phyloP scores from a whole-genome alignment of 108 stramenopile species.

The Cylindrotheca fusiformis region DNA sequence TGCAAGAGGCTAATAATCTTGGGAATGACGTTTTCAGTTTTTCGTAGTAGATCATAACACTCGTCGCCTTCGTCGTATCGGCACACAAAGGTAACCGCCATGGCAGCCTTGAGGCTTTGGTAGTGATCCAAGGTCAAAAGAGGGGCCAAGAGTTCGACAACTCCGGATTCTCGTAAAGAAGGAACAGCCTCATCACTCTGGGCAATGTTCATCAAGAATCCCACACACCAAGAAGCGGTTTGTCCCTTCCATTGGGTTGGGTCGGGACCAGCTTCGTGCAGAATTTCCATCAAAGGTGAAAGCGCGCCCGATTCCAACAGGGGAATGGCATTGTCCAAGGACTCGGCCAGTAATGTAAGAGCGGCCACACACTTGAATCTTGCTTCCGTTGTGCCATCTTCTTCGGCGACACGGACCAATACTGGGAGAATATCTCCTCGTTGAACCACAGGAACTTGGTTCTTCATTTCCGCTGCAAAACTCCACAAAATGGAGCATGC shows the following conservation, averaged over 20 bases:
- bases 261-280: conserved; percentile 88
- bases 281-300: conserved; percentile 82
- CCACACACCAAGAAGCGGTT: conserved; percentile 91
- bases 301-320: conserved; percentile 74
- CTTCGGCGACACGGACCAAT: conserved; percentile 80
- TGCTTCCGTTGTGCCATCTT: conserved; percentile 86
- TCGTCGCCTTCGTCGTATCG: conserved; percentile 87
- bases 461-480: conserved; percentile 92
- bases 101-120: conserved; percentile 90
- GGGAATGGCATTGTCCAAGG: conserved; percentile 83
- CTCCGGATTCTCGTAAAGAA: conserved; percentile 77
- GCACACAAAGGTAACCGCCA: conserved; percentile 91
- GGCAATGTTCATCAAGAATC: conserved; percentile 92
- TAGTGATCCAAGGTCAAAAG: conserved; percentile 87
- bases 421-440: conserved; percentile 86
- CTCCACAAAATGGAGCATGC: conserved; percentile 91
- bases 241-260: conserved; percentile 92
- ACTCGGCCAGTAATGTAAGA: conserved; percentile 82
- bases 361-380: conserved; percentile 91
- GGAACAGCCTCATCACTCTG: conserved; percentile 89
- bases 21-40: conserved; percentile 91
- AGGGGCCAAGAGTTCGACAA: conserved; percentile 85
- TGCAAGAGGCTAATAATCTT: conserved; percentile 85
- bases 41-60: conserved; percentile 84
- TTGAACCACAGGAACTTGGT: conserved; percentile 87